Evolutionary conservation across 2,329 filamentous ascomycete genomes (phyloP), one percentile per base, ranked within the genome.

Genomic region (Fusarium chaquense): DNA sequence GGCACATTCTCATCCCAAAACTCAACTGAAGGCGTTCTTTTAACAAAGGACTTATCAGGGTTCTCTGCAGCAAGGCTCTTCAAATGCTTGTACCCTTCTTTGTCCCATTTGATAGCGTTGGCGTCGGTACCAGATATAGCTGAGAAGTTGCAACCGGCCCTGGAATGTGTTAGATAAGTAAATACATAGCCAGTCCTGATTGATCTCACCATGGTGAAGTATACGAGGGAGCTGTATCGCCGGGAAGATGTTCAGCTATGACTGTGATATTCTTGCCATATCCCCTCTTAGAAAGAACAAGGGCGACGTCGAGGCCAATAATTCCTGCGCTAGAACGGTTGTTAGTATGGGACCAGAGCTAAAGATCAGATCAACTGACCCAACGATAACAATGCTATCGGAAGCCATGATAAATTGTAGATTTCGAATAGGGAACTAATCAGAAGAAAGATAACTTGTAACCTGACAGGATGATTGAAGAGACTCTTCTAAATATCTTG

Each of bases 71-170:
- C 51, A 0, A 60, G 15, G 1, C 40, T 58, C 4, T 46, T 58
- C 1, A 60, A 1, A n/a, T 60, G 57, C 0, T 18, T 15, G n/a
- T 60, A 60, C 3, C 57, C 41, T 6, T 58, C 7, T 4, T 20
- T 22, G 3, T 60, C 52, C 57, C 57, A 60, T 41, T 60, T 60
- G 13, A 60, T 60, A 1, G 57, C 57, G 4, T 60, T 47, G 22
- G 52, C 35, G 24, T 60, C 57, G 3, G 41, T 60, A 9, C 52
- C 57, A 30, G 57, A 60, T 13, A 60, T 60, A 11, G 57, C 57
- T 6, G 57, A 60, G 32, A 58, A 60, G 18, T 60, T 60, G 9
- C 57, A 60, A 0, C 57, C 57, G 1, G 57, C 57, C 57, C 57
- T 60, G 6, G 2, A 5, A 33, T 33, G 32, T 33, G 13, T 33